Conservation (phyloP, 208 protist species). For the Leishmania gerbilli region DNA sequence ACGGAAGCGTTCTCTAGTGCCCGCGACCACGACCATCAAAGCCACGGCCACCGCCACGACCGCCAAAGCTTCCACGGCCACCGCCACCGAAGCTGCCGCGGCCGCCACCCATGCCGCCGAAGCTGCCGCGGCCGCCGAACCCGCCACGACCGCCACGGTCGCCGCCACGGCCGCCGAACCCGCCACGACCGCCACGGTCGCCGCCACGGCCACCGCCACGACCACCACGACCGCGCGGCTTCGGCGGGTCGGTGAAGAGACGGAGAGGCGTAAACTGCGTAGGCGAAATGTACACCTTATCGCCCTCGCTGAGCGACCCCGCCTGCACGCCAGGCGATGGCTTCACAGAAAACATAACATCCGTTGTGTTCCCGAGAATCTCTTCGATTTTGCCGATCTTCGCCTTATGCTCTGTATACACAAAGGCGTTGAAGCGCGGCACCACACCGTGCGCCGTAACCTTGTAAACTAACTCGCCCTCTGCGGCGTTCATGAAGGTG, state of each 20-base stretch:
- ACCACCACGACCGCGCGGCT: constrained; percentile 85
- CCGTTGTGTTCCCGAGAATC: constrained; percentile 85
- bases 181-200: constrained; percentile 42
- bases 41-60: constrained; percentile 48
- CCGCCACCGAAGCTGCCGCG: constrained; percentile 27
- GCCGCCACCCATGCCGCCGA: constrained; percentile 20
- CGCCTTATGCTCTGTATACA: constrained; percentile 91
- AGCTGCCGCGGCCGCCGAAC: constrained; percentile 32
- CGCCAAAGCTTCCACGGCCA: constrained; percentile 21
- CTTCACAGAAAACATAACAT: constrained; percentile 93
- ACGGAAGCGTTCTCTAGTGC: constrained; percentile 22
- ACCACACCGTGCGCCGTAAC: constrained; percentile 57
- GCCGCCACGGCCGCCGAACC: constrained; percentile 31
- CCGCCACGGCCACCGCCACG: constrained; percentile 57
- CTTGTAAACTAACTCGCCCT: constrained; percentile 91
- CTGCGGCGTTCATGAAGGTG: constrained; percentile 85
- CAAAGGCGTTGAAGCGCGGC: constrained; percentile 93
- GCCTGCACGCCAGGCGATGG: constrained; percentile 85
- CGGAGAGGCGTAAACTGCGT: constrained; percentile 86
- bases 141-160: constrained; percentile 40
- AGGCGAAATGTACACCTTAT: constrained; percentile 84
- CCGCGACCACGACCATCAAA: constrained; percentile 24
- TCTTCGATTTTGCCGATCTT: constrained; percentile 95
- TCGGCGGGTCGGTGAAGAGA: constrained; percentile 87
- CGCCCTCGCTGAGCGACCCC: constrained; percentile 81